These are phyloP conservation scores for Candida qinlingensis DNA, from an alignment of 805 yeast genomes.

Conservation along the genomic window DNA sequence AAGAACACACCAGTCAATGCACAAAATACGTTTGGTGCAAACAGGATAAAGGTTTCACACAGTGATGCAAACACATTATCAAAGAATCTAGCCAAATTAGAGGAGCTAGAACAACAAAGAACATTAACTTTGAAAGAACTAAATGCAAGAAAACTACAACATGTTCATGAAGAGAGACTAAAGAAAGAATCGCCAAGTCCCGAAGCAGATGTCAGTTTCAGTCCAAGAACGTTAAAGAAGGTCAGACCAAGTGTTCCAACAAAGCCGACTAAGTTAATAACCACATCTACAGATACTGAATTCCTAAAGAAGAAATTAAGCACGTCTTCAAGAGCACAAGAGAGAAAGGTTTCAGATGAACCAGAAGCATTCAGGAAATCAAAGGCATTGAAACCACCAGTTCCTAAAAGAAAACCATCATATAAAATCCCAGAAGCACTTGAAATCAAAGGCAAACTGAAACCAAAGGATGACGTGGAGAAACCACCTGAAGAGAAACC, in stretches of 20 bases:
- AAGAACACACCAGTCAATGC: conserved; percentile 5
- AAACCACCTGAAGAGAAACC: conserved; percentile 5
- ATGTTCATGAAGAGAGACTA: not conserved
- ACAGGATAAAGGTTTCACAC: conserved; percentile 26
- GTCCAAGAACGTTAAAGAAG: conserved; percentile 17
- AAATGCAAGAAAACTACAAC: conserved; percentile 12
- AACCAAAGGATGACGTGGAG: conserved; percentile 2
- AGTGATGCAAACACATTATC: conserved; percentile 25
- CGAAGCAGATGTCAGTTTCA: not conserved
- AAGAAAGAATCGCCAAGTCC: not conserved
- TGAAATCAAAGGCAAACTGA: conserved; percentile 8
- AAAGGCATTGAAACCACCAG: conserved; percentile 18
- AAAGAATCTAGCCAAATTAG: conserved; percentile 20
- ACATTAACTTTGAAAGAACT: conserved; percentile 13
- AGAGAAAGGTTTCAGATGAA: conserved; percentile 6
- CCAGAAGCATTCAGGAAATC: conserved; percentile 12
- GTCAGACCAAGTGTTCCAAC: conserved; percentile 15
- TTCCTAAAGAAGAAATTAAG: conserved; percentile 1
- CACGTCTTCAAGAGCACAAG: not conserved
- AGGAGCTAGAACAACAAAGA: conserved; percentile 7
- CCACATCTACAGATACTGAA: conserved; percentile 1
- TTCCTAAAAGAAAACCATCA: conserved; percentile 17
- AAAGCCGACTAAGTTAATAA: not conserved
- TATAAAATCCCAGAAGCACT: conserved; percentile 20
- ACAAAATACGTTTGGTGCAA: conserved; percentile 1